A percentile compares a stretch with the other conserved stretches of the same genome.
Evolutionary conservation across 352 stramenopile species (phyloP).

Genomic region (Pythium pyrilobum): DNA sequence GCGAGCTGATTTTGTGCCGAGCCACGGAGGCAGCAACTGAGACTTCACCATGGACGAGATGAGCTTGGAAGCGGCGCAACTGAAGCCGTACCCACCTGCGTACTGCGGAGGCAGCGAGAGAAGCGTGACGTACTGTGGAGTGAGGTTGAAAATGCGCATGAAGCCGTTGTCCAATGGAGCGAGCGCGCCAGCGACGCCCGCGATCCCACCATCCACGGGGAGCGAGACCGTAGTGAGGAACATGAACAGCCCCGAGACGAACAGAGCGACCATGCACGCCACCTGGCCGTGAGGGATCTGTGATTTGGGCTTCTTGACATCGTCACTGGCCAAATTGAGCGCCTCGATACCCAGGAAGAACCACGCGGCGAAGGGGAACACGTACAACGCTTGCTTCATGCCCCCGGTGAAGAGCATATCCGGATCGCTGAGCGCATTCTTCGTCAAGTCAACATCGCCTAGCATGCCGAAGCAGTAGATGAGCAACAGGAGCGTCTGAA

Average conservation of each 20-base stretch:
- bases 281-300: constrained; percentile 20
- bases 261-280: constrained; percentile 4
- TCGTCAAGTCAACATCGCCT: constrained; percentile 7
- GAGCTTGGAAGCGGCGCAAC: constrained; percentile 18
- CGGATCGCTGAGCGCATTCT: neutral
- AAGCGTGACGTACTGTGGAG: constrained; percentile 1
- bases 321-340: constrained; percentile 20
- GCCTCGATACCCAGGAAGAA: constrained; percentile 27
- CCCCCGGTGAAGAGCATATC: neutral
- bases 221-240: constrained; percentile 7
- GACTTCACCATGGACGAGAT: constrained; percentile 14
- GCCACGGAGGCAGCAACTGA: constrained; percentile 3
- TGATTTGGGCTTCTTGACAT: constrained; percentile 14
- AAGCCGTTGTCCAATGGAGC: constrained; percentile 11
- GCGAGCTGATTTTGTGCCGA: neutral
- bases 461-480: constrained; percentile 17
- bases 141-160: neutral
- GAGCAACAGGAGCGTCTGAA: constrained; percentile 7
- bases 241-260: neutral
- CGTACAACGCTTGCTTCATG: constrained; percentile 3
- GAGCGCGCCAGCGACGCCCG: neutral
- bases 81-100: constrained; percentile 22
- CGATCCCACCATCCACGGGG: neutral
- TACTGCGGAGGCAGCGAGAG: constrained; percentile 22
- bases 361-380: constrained; percentile 18